Evolutionary conservation across 1,284 basidiomycete species (phyloP), one percentile per base, ranked within the genome.

Genomic region (Prillingera fragicola): DNA sequence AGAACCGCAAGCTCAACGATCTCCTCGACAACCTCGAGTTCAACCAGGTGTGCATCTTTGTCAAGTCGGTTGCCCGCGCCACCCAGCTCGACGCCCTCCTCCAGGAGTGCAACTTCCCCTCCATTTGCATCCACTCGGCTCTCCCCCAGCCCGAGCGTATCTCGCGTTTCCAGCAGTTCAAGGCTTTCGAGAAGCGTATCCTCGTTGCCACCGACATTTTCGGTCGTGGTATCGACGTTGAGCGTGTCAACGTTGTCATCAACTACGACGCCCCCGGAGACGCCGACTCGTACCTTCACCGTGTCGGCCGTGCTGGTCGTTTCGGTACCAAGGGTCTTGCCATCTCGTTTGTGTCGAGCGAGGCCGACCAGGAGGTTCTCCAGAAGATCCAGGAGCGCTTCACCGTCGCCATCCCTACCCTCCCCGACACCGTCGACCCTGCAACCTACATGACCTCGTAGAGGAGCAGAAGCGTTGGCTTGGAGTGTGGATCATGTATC

Each of bases 21-120:
- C 74, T 98, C 35, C 78, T 99, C 47, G 95, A 99, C 70, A 87
- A 84, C 18, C 78, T 99, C 48, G 95, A 99, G 73, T 99, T 98
- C 78, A 99, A 99, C 71, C 95, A 99, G 73, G 95, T 99, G 59
- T 94, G 96, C 57, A 99, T 98, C 63, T 99, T 99, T 60, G 95
- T 98, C 58, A 98, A 97, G 74, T 96, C 92, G 8, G 91, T 97
- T 39, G 85, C 87, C 25, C 85, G 95, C 52, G 95, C 95, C 3
- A 92, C 92, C 48, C 90, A 97, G 72, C 75, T 99, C 54, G 94
- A 99, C 77, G 90, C 92, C 71, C 77, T 99, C 13, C 77, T 99
- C 33, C 86, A 92, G 33, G 91, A 92, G 42, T 98, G 94, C 77
- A 96, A 95, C 74, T 98, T 99, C 78, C 95, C 95, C 1, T 89